These are phyloP conservation scores for Trichosporon ovoides DNA, from an alignment of 1,284 basidiomycete species.

Conservation along the genomic window DNA sequence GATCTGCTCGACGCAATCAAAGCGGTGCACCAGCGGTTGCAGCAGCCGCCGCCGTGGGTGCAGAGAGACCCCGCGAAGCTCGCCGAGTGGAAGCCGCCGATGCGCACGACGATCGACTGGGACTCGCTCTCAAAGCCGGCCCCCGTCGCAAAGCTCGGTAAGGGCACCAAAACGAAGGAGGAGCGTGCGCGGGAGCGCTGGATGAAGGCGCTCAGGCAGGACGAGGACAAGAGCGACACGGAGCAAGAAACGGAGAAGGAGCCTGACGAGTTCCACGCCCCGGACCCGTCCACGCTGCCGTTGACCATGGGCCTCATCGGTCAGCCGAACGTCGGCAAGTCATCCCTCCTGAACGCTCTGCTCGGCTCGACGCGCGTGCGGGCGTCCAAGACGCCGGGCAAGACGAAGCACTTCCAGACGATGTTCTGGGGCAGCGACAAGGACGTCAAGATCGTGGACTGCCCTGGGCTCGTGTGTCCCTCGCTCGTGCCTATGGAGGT, in stretches of 20 bases:
- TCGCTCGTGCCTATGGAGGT: slow-evolving; percentile 71
- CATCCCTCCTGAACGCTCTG: slow-evolving; percentile 80
- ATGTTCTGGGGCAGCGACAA: slow-evolving; percentile 66
- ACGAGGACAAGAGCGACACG: slow-evolving; percentile 17
- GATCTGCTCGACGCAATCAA: slow-evolving; percentile 64
- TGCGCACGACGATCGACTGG: slow-evolving; percentile 68
- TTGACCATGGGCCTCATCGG: slow-evolving; percentile 80
- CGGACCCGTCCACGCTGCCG: slow-evolving; percentile 53
- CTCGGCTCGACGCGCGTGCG: slow-evolving; percentile 75
- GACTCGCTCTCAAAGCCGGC: slow-evolving; percentile 43
- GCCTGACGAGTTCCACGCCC: slow-evolving; percentile 25
- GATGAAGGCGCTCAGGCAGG: not conserved
- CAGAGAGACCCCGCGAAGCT: slow-evolving; percentile 55
- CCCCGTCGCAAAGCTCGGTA: not conserved
- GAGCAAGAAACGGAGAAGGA: slow-evolving; percentile 27
- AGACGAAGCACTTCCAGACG: slow-evolving; percentile 94
- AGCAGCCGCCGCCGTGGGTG: slow-evolving; percentile 63
- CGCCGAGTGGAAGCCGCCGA: slow-evolving; percentile 62
- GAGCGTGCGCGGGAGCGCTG: not conserved
- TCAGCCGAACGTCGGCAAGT: slow-evolving; percentile 93
- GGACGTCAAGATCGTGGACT: slow-evolving; percentile 75
- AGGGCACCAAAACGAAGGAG: not conserved
- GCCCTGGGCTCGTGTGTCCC: slow-evolving; percentile 78
- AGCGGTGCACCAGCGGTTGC: slow-evolving; percentile 62
- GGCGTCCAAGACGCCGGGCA: slow-evolving; percentile 84